These are phyloP conservation scores for Phaeoacremonium minimum DNA, from an alignment of 2,329 filamentous ascomycete species.

Conservation along the genomic window DNA sequence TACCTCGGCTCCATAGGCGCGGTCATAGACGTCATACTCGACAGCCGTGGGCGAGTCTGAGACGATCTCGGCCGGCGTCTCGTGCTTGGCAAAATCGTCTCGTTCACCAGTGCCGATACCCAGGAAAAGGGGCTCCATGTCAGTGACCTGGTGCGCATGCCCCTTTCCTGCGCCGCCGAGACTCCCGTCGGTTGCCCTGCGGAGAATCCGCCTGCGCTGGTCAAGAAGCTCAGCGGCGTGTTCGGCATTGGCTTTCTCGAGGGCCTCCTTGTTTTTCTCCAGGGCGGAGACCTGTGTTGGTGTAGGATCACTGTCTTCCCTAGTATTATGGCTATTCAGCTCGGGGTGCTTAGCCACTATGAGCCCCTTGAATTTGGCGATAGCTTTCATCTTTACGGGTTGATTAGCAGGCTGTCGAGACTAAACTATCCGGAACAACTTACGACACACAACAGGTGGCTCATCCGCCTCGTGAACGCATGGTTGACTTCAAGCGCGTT, in stretches of 20 bases:
- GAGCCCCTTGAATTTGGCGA: constrained; percentile 79
- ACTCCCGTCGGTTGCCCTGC: constrained; percentile 15
- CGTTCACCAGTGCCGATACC: constrained; percentile 67
- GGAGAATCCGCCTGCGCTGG: constrained; percentile 37
- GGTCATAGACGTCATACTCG: constrained; percentile 85
- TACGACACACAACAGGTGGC: constrained; percentile 79
- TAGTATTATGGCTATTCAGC: background rate
- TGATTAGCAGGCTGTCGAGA: constrained; percentile 1
- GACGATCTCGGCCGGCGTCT: constrained; percentile 46
- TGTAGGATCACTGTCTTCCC: background rate
- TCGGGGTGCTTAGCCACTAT: constrained; percentile 26
- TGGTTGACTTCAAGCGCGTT: constrained; percentile 87
- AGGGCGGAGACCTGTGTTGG: constrained; percentile 7
- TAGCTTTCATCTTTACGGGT: constrained; percentile 71
- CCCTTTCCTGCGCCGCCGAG: constrained; percentile 37
- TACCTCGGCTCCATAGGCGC: constrained; percentile 79
- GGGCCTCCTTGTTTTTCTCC: constrained; percentile 10
- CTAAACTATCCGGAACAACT: too few relatives aligned
- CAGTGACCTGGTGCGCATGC: constrained; percentile 59
- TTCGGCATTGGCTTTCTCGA: constrained; percentile 32
- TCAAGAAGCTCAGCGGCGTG: constrained; percentile 45
- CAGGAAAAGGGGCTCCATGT: constrained; percentile 62
- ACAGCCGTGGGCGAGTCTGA: constrained; percentile 82
- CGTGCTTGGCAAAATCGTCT: constrained; percentile 37
- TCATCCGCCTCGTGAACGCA: constrained; percentile 88